Evolutionary conservation across 345 rosid species (phyloP).

Genomic region (Pistacia vera): DNA sequence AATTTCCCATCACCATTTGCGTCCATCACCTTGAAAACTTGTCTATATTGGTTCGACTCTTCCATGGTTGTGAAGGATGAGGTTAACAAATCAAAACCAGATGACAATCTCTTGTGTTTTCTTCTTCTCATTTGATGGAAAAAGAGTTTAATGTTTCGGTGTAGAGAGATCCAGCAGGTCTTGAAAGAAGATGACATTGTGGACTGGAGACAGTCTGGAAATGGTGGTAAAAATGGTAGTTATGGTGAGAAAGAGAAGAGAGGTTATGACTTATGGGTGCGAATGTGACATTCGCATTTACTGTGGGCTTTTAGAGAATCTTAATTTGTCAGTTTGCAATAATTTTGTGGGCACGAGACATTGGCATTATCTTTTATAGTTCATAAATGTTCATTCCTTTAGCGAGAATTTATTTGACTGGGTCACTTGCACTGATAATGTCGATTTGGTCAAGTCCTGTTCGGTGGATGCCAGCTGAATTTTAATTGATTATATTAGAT

Average conservation of each 20-base stretch:
- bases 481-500: background rate
- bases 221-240: background rate
- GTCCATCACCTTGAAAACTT: conserved; percentile 49
- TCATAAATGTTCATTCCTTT: background rate
- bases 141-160: conserved; percentile 3
- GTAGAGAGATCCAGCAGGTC: conserved; percentile 25
- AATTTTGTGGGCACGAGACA: conserved; percentile 7
- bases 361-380: background rate
- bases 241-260: background rate
- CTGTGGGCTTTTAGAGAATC: background rate
- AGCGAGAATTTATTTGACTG: background rate
- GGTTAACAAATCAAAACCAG: conserved; percentile 23
- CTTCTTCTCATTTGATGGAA: background rate
- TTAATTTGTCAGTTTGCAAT: conserved; percentile 19
- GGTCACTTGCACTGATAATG: background rate
- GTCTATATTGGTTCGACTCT: conserved; percentile 35
- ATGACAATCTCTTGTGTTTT: conserved; percentile 7
- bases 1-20: conserved; percentile 55
- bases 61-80: conserved; percentile 40
- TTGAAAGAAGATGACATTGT: conserved; percentile 25
- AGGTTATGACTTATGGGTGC: background rate
- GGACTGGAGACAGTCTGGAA: background rate
- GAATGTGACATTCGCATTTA: conserved; percentile 1
- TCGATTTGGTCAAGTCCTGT: conserved; percentile 13
- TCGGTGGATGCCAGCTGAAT: conserved; percentile 30